Base-by-base conservation (phyloP, 495 filamentous ascomycete genomes). In the Cercophora sp. region DNA sequence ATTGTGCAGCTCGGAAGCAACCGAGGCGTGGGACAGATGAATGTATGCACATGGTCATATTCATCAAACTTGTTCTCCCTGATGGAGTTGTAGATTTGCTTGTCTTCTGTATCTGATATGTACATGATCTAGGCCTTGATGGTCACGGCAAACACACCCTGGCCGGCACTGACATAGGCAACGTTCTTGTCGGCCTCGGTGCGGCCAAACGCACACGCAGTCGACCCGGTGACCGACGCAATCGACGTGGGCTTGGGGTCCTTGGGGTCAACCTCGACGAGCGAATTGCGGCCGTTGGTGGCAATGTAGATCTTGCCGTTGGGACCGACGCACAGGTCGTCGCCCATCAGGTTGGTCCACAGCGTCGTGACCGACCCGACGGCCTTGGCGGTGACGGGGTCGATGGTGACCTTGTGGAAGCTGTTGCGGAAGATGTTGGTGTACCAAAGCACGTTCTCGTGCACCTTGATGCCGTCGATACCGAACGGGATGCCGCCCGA, bases 371-470 rank as follows among this genome's bases (percentile, higher is more conserved):
- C 61, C 9, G 46, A 25, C 2, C 69, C 69, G 4, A 59, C 62
- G 1, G 68, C 54, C 56, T 69, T 67, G n/a, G 61, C 72, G 3
- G 72, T 68, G 10, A 47, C 57, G 2, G 65, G 45, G 51, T 75
- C 70, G 31, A 75, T 59, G 15, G 64, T 8, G 10, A 73, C 51
- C 51, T 65, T 67, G 58, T 73, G 62, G 53, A 75, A 70, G 24
- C 53, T 67, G 59, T 73, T 75, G 55, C 58, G 63, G 56, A 71
- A 71, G 57, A 75, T 68, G 55, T 75, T 75, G 39, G 72, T 75
- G 62, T 71, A 75, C 58, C 61, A 75, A 1, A 75, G 51, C 8
- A 56, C 55, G 23, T 64, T 61, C 44, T 70, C 59, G 4, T 50
- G 27, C 53, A 68, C 68, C 41, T 63, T 62, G 43, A 71, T 59